Evolutionary conservation across 305 asterid species (phyloP), one percentile per base, ranked within the genome.

Genomic region (Petunia hybrid): DNA sequence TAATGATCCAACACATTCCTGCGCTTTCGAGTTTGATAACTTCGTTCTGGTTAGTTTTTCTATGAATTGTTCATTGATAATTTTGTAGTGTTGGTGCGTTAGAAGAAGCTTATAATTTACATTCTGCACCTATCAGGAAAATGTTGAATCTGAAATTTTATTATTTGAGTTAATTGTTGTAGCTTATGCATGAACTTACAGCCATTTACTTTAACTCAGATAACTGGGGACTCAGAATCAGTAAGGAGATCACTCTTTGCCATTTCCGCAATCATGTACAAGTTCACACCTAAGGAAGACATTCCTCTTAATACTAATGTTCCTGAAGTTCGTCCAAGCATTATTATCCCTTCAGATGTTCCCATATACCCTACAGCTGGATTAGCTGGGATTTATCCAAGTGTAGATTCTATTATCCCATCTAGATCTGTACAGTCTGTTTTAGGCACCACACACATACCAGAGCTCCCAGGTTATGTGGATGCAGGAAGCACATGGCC

Each of bases 161-260:
- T 60, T 40, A 16, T 62, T 41, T n/a, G 22, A 10, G 63, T 9
- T 36, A 46, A 70, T 46, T 70, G 60, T 9, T 45, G 71, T 45
- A 62, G 40, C 63, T 78, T 48, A 63, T 78, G 62, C 10, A 36
- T 64, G 76, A 63, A 45, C 60, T 78, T 75, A 78, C 73, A 60
- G 76, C 59, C 12, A 80, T 77, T 35, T 69, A 77, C 70, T 68
- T 66, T 77, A 83, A 66, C 80, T 46, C 87, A 95, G 99, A 92
- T 95, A 83, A 87, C 95, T 51, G 99, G 99, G 13, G 97, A 92
- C 79, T 81, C 97, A n/a, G 97, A 94, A 81, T 91, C 96, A 1
- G 97, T 95, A 8, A 91, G 86, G 88, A 94, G 83, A 84, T 97
- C 98, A 75, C 95, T 94, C 81, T 94, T 91, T 86, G 99, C 97